Base-by-base conservation (phyloP, 495 filamentous ascomycete species). In the Neurospora sp. region DNA sequence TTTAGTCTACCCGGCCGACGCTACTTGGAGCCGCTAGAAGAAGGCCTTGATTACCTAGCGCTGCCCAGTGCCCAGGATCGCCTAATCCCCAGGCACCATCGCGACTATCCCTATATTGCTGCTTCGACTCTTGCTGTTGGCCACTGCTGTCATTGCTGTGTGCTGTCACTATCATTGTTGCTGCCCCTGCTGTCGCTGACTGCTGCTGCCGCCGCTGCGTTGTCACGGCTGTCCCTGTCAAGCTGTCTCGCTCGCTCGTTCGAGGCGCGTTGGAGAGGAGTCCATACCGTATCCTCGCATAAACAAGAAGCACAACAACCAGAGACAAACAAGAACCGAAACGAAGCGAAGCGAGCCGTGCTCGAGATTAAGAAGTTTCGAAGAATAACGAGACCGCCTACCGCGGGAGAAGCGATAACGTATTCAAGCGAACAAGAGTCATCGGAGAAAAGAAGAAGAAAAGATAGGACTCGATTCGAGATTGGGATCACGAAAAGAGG, bases 1-100 rank as follows among this genome's bases (percentile, higher is more conserved):
- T 77, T 75, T 66, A 66, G 53, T 35, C 53, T 66, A 66, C 53
- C 53, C 53, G 53, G 27, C 14, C 27, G 53, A 66, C 53, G 53
- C 53, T 66, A 66, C 53, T 18, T 35, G 53, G 14, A 66, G 53
- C 53, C 53, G 53, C 27, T 66, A 31, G 53, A 66, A 31, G 11
- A 31, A 35, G 53, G 27, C 53, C 27, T 66, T 66, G 53, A 18
- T 66, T 66, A 31, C 27, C 27, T 31, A 35, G 53, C 53, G 16
- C 53, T 35, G 53, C 27, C 27, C 53, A 66, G 27, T 27, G 14
- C 53, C 14, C 53, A 66, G 53, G 27, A 66, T 66, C 53, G 53
- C 6, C 27, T 66, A 66, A 48, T 18, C 27, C 27, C 53, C 53
- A 35, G 53, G 6, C 22, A 66, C 53, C 35, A 66, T 12, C 53